Percentiles rank a stretch among this genome's conserved stretches.
Evolutionary conservation across 83 land plant species (phyloP).

Genomic region (Picea abies): DNA sequence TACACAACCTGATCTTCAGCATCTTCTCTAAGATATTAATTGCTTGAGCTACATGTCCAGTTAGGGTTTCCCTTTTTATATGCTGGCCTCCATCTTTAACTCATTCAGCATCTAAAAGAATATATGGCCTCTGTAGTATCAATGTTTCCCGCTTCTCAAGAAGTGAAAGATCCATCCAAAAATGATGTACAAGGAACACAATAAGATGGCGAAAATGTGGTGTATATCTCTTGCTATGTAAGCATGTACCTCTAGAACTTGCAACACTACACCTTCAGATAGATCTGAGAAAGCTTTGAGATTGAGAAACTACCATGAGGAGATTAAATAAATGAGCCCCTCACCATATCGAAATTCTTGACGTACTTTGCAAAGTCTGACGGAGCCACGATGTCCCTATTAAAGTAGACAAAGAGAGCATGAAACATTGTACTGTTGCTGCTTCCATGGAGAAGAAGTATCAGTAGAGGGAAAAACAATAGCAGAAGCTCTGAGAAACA

Average conservation of each 20-base stretch:
- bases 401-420: conserved; percentile 84
- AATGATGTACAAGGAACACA: conserved; percentile 74
- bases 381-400: conserved; percentile 85
- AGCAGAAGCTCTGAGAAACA: no score
- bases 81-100: conserved; percentile 19
- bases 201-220: conserved; percentile 78
- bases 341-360: no score
- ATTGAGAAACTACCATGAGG: not conserved
- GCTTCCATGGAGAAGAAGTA: no score
- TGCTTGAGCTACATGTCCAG: no score
- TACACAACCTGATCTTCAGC: no score
- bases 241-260: conserved; percentile 94
- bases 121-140: conserved; percentile 83
- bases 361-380: conserved; percentile 81
- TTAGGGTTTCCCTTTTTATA: no score
- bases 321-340: not conserved
- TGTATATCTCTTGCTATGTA: conserved; percentile 86
- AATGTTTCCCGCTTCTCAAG: conserved; percentile 91
- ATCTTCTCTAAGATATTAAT: no score
- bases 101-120: conserved; percentile 82
- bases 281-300: conserved; percentile 82
- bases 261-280: conserved; percentile 92
- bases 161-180: conserved; percentile 69
- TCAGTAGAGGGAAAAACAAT: no score
- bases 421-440: conserved; percentile 76